Percentiles rank a stretch among this genome's conserved stretches.
Conservation (phyloP, 345 rosid species). For the Gossypium rotundifolium region DNA sequence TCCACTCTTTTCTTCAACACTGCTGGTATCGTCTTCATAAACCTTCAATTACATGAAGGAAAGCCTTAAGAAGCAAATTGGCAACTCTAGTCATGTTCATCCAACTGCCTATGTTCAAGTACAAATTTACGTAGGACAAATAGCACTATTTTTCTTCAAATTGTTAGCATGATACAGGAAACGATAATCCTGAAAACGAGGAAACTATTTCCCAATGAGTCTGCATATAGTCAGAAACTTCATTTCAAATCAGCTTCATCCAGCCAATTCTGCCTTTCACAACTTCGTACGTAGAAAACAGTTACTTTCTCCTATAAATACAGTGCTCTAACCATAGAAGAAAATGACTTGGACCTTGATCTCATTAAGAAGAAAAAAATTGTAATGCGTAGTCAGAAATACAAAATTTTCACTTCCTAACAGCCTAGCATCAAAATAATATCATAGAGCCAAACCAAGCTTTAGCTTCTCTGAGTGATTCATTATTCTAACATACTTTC, state of each 20-base stretch:
- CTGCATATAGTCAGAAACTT: background rate
- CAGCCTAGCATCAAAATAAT: background rate
- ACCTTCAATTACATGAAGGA: background rate
- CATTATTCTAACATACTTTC: background rate
- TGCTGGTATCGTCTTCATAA: background rate
- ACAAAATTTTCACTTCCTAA: background rate
- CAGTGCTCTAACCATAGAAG: background rate
- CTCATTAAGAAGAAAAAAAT: background rate
- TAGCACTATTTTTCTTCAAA: background rate
- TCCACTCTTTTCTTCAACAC: constrained; percentile 9
- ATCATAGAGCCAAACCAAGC: background rate
- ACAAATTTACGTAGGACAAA: background rate
- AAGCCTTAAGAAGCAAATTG: constrained; percentile 5
- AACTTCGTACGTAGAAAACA: background rate
- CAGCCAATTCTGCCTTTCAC: constrained; percentile 7
- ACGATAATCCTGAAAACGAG: background rate
- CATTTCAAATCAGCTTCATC: constrained; percentile 9
- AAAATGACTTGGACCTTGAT: background rate
- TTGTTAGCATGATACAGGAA: background rate
- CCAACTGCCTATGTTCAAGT: background rate
- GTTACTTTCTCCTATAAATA: background rate
- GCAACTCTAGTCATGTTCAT: background rate
- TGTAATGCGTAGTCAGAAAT: background rate
- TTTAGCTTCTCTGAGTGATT: background rate
- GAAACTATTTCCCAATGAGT: background rate